Percentiles rank a stretch among this genome's conserved stretches.
phyloP scores from a whole-genome alignment of 139 green algal genomes.

The Haematococcus lacustris region DNA sequence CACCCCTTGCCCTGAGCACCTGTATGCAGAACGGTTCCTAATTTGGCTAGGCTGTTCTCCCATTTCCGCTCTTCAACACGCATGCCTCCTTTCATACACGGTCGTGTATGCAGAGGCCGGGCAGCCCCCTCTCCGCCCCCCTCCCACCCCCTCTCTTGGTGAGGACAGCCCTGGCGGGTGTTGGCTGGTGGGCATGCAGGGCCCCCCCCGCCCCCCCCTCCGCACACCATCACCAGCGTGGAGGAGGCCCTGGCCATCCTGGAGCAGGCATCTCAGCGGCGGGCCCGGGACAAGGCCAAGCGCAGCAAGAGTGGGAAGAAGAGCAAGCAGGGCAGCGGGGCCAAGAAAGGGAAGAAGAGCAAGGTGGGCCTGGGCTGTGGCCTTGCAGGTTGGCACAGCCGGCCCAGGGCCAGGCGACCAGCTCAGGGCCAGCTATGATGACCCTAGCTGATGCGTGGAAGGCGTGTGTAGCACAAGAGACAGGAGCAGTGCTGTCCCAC shows the following conservation, averaged over 20 bases:
- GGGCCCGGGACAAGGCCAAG: not conserved
- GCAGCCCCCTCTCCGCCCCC: too few species aligned
- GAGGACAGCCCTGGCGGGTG: too few species aligned
- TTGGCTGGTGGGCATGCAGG: too few species aligned
- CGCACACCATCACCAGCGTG: constrained; percentile 1
- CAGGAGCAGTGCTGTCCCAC: not conserved
- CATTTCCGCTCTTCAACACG: too few species aligned
- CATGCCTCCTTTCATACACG: too few species aligned
- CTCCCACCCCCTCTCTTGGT: too few species aligned
- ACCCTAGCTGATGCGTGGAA: not conserved
- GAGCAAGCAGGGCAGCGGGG: not conserved
- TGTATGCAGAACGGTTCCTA: too few species aligned
- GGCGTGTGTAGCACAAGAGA: not conserved
- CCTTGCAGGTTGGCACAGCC: not conserved
- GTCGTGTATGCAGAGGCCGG: too few species aligned
- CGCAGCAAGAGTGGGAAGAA: not conserved
- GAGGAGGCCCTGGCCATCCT: constrained; percentile 5
- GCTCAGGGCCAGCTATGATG: not conserved
- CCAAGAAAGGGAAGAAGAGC: too few species aligned
- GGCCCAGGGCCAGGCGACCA: not conserved
- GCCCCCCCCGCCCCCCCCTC: constrained; percentile 1
- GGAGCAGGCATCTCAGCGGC: not conserved
- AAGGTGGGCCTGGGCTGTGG: too few species aligned
- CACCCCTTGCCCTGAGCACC: too few species aligned
- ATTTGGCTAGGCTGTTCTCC: too few species aligned